A percentile compares a stretch with the other conserved stretches of the same genome.
These are phyloP conservation scores for Canna indica DNA, from an alignment of 176 grass and related monocot genomes.

Conservation along the genomic window DNA sequence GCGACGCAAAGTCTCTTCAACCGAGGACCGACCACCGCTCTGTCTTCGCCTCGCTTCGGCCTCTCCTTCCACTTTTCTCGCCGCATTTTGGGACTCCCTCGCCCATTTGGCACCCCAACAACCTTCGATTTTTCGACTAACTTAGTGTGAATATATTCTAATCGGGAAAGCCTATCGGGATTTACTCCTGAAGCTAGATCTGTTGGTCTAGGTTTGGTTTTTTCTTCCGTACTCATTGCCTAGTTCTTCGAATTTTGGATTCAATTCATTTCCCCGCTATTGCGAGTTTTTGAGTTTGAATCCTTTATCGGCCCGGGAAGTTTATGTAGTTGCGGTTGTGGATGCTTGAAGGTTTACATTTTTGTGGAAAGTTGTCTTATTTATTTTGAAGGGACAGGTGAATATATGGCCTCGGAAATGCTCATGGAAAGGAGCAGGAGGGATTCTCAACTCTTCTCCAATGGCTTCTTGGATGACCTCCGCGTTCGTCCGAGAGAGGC, in stretches of 20 bases:
- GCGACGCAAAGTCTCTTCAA: not conserved
- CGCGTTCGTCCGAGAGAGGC: not conserved
- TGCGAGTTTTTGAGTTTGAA: not conserved
- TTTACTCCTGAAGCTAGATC: not conserved
- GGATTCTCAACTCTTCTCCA: not conserved
- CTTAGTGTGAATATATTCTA: not conserved
- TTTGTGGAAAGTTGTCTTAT: not conserved
- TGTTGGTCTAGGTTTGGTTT: not conserved
- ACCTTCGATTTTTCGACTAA: not conserved
- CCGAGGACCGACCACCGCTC: not conserved
- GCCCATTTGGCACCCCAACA: not conserved
- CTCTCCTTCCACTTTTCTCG: not conserved
- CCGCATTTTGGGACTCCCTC: not conserved
- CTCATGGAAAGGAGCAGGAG: not conserved
- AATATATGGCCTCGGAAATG: not conserved
- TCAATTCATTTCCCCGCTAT: not conserved
- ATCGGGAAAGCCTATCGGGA: not conserved
- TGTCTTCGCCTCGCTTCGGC: not conserved
- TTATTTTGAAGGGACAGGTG: not conserved
- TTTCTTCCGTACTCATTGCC: not conserved
- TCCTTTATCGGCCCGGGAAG: not conserved
- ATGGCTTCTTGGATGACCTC: not conserved
- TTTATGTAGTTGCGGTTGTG: not conserved
- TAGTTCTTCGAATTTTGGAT: not conserved
- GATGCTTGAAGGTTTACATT: not conserved